Evolutionary conservation across 345 rosid genomes (phyloP).

Genomic region (Acer saccharum): DNA sequence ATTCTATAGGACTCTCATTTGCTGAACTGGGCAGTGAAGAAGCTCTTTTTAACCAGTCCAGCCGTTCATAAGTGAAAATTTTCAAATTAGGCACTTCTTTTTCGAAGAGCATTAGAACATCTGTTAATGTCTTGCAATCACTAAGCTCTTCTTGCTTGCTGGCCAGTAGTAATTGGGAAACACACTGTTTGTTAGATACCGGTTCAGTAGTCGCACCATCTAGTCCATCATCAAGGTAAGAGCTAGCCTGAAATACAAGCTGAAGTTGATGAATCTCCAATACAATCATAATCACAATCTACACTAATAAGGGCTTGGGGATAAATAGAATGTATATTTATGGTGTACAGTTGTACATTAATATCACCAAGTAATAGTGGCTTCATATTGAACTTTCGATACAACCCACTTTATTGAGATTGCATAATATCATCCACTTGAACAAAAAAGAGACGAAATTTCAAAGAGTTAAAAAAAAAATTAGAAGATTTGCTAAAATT

Average conservation of each 20-base stretch:
- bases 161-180: conserved; percentile 32
- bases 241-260: conserved; percentile 65
- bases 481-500: neutral
- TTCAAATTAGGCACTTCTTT: conserved; percentile 65
- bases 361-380: conserved; percentile 1
- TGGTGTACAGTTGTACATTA: neutral
- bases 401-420: neutral
- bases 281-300: conserved; percentile 1
- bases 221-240: conserved; percentile 70
- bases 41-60: conserved; percentile 90
- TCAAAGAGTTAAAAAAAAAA: neutral
- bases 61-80: conserved; percentile 65
- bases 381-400: neutral
- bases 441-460: neutral
- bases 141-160: conserved; percentile 45
- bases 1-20: conserved; percentile 63
- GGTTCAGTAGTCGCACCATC: conserved; percentile 45
- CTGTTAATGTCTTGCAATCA: conserved; percentile 62
- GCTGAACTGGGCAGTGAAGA: conserved; percentile 54
- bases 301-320: too few relatives aligned
- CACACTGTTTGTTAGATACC: conserved; percentile 50
- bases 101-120: conserved; percentile 56
- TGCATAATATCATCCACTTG: neutral
- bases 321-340: neutral
- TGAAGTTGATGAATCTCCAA: conserved; percentile 4